phyloP scores from a whole-genome alignment of 164 flowering plant genomes.

The Vitis riparia region DNA sequence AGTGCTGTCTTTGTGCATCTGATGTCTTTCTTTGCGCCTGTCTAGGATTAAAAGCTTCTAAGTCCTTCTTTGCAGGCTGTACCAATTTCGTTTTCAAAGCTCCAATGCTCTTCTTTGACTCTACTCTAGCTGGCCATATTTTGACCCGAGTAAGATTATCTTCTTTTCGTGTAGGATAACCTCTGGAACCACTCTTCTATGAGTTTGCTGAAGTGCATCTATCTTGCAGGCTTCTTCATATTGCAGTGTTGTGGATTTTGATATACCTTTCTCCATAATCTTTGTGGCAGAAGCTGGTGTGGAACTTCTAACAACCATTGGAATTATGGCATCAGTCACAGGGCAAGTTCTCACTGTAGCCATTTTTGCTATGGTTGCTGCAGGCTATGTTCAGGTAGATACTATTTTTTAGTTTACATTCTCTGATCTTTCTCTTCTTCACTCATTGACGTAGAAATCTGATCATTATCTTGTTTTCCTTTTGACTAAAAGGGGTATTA shows the following conservation, averaged over 20 bases:
- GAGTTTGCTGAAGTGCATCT: background rate
- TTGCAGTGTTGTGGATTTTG: constrained; percentile 66
- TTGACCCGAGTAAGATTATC: constrained; percentile 61
- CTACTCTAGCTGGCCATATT: constrained; percentile 82
- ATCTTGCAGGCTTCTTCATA: constrained; percentile 82
- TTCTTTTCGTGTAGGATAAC: background rate
- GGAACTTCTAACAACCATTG: constrained; percentile 44
- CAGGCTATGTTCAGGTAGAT: constrained; percentile 67
- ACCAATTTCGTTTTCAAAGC: constrained; percentile 67
- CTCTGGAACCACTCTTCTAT: background rate
- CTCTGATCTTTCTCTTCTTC: background rate
- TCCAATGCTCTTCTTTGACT: constrained; percentile 90
- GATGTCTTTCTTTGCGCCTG: constrained; percentile 47
- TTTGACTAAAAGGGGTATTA: constrained; percentile 50
- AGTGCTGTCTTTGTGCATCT: constrained; percentile 55
- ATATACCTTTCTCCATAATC: constrained; percentile 56
- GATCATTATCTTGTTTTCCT: background rate
- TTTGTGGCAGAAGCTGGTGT: constrained; percentile 35
- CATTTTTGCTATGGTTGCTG: constrained; percentile 36
- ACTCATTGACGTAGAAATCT: background rate
- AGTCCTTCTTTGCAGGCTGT: constrained; percentile 65
- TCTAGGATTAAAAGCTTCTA: constrained; percentile 76
- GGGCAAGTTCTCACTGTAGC: constrained; percentile 87
- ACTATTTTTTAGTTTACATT: background rate
- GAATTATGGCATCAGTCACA: constrained; percentile 73